These are phyloP conservation scores for Erodium texanum DNA, from an alignment of 441 rosid species.

Conservation along the genomic window DNA sequence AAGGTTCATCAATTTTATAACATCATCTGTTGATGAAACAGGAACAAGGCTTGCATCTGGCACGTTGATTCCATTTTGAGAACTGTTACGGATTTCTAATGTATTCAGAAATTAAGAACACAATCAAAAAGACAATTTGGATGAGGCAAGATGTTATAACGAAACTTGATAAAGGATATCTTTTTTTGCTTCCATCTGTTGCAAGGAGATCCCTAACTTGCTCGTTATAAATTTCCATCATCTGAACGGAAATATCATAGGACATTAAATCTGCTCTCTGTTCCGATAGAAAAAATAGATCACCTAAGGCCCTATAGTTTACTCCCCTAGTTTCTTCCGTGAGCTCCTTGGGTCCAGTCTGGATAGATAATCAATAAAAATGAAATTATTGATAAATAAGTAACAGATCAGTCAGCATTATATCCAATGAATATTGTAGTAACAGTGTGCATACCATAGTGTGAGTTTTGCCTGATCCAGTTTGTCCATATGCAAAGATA, in stretches of 20 bases:
- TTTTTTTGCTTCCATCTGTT: constrained; percentile 35
- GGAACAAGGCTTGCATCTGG: constrained; percentile 89
- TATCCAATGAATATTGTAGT: constrained; percentile 9
- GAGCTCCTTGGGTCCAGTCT: constrained; percentile 72
- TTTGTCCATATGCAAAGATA: constrained; percentile 96
- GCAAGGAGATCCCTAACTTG: constrained; percentile 56
- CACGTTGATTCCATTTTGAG: constrained; percentile 84
- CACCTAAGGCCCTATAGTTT: not conserved
- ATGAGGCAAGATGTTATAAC: not conserved
- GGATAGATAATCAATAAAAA: not conserved
- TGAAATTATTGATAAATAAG: not conserved
- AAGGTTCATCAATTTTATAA: constrained; percentile 65
- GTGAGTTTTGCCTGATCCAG: constrained; percentile 95
- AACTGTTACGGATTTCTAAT: constrained; percentile 76
- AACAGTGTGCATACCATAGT: constrained; percentile 50
- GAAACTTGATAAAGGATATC: constrained; percentile 40
- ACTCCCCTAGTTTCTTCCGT: constrained; percentile 75
- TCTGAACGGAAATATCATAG: constrained; percentile 55
- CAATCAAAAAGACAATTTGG: not conserved
- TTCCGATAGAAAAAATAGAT: constrained; percentile 48
- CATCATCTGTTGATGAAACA: constrained; percentile 74
- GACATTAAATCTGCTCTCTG: constrained; percentile 29
- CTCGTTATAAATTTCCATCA: constrained; percentile 89
- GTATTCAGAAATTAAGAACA: constrained; percentile 25
- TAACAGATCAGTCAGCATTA: not conserved